Percentiles rank a stretch among this genome's conserved stretches.
Conservation (phyloP, 2,329 filamentous ascomycete genomes). For the Myriosclerotinia curreyana region DNA sequence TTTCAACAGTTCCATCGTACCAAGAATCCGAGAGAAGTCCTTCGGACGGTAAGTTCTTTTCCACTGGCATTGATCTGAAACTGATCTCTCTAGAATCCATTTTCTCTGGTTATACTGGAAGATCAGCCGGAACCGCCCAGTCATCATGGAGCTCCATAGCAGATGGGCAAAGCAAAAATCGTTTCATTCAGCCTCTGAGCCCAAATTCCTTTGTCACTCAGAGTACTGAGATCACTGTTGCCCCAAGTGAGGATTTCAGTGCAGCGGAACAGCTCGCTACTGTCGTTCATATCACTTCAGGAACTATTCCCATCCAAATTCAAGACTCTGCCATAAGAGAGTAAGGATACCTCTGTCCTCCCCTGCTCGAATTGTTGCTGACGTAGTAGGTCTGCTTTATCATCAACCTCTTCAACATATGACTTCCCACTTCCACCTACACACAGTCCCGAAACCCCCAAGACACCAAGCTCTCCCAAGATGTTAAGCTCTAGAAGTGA, state of each 20-base stretch:
- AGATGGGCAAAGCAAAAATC: slow-evolving; percentile 34
- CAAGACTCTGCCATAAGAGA: slow-evolving; percentile 25
- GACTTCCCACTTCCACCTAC: slow-evolving; percentile 31
- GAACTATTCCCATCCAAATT: slow-evolving; percentile 28
- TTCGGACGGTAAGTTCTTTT: slow-evolving; percentile 30
- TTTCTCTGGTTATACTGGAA: slow-evolving; percentile 47
- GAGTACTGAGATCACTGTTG: slow-evolving; percentile 42
- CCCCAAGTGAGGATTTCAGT: slow-evolving; percentile 39
- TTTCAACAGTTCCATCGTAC: slow-evolving; percentile 21
- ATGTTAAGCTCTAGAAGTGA: slow-evolving; percentile 9
- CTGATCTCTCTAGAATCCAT: slow-evolving; percentile 44
- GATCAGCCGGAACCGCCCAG: slow-evolving; percentile 37
- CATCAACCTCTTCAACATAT: slow-evolving; percentile 27
- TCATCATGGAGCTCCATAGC: slow-evolving; percentile 39
- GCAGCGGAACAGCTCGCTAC: slow-evolving; percentile 39
- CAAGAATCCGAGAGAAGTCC: slow-evolving; percentile 23
- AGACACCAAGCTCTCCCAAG: slow-evolving; percentile 11
- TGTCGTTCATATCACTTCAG: slow-evolving; percentile 41
- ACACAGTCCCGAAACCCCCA: slow-evolving; percentile 2
- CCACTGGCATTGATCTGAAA: background rate
- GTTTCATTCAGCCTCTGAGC: slow-evolving; percentile 43
- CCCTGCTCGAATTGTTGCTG: slow-evolving; percentile 1
- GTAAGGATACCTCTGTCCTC: slow-evolving; percentile 17
- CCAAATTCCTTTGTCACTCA: slow-evolving; percentile 46
- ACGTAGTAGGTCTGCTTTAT: slow-evolving; percentile 18